These are phyloP conservation scores for Yamadazyma taylorii DNA, from an alignment of 1,139 yeast species.

Conservation along the genomic window DNA sequence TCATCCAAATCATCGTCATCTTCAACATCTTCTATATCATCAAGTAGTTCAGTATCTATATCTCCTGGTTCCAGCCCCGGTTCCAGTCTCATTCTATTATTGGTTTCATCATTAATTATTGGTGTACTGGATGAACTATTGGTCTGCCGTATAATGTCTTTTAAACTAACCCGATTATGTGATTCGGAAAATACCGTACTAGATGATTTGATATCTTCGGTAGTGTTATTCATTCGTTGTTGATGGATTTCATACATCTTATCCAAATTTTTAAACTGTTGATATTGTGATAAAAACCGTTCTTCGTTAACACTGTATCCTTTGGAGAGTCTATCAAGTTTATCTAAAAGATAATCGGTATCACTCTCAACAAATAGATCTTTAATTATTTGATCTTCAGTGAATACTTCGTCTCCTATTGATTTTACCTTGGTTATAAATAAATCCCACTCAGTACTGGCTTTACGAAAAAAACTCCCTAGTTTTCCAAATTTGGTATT, in stretches of 20 bases:
- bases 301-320: slow-evolving; percentile 34
- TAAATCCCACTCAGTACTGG: slow-evolving; percentile 35
- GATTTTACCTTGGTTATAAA: slow-evolving; percentile 34
- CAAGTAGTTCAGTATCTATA: not conserved
- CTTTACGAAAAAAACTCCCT: slow-evolving; percentile 28
- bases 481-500: slow-evolving; percentile 10
- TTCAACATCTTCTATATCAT: slow-evolving; percentile 17
- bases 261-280: slow-evolving; percentile 36
- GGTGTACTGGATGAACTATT: slow-evolving; percentile 9
- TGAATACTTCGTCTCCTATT: slow-evolving; percentile 44
- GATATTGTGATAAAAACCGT: slow-evolving; percentile 33
- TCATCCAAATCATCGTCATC: slow-evolving; percentile 12
- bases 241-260: slow-evolving; percentile 30
- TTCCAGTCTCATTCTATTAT: no score
- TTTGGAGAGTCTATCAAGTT: slow-evolving; percentile 20
- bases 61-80: not conserved
- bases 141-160: slow-evolving; percentile 29
- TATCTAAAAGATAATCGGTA: slow-evolving; percentile 24
- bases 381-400: slow-evolving; percentile 40
- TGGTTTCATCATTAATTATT: slow-evolving; percentile 2
- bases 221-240: slow-evolving; percentile 5
- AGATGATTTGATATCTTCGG: slow-evolving; percentile 23
- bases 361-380: slow-evolving; percentile 44
- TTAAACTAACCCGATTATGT: slow-evolving; percentile 19
- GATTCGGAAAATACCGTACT: slow-evolving; percentile 22